Conservation (phyloP, 2,329 filamentous ascomycete species). For the Aspergillus viridinutans region DNA sequence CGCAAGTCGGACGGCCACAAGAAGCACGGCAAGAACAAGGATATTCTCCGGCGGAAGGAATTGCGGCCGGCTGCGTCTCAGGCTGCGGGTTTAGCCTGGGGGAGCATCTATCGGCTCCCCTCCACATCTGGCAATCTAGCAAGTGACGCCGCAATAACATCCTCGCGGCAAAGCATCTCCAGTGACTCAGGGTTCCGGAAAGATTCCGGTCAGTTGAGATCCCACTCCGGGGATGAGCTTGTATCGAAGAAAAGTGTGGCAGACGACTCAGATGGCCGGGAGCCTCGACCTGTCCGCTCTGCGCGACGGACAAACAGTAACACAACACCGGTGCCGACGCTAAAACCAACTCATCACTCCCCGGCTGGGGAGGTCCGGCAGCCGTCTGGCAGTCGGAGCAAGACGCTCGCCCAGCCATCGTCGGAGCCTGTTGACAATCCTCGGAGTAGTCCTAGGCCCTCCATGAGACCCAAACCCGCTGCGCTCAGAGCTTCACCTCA, state of each 20-base stretch:
- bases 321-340: constrained; percentile 6
- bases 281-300: not conserved
- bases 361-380: constrained; percentile 5
- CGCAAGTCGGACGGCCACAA: constrained; percentile 44
- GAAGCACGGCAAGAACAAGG: constrained; percentile 45
- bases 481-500: constrained; percentile 24
- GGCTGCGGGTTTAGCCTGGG: constrained; percentile 62
- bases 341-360: constrained; percentile 2
- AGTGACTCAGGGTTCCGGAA: constrained; percentile 24
- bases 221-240: constrained; percentile 7
- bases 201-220: constrained; percentile 18
- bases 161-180: constrained; percentile 26
- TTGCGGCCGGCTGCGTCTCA: constrained; percentile 56
- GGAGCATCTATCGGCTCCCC: constrained; percentile 30
- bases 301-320: constrained; percentile 9
- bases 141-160: constrained; percentile 25
- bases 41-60: constrained; percentile 33
- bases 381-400: constrained; percentile 5
- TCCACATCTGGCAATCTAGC: constrained; percentile 23
- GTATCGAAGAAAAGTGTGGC: not conserved
- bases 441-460: constrained; percentile 22
- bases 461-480: constrained; percentile 38
- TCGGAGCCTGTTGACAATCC: constrained; percentile 19
- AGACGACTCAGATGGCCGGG: not conserved
- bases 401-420: constrained; percentile 8